A percentile compares a stretch with the other conserved stretches of the same genome.
Conservation (phyloP, 1,139 yeast species). For the Eremothecium gossypii region DNA sequence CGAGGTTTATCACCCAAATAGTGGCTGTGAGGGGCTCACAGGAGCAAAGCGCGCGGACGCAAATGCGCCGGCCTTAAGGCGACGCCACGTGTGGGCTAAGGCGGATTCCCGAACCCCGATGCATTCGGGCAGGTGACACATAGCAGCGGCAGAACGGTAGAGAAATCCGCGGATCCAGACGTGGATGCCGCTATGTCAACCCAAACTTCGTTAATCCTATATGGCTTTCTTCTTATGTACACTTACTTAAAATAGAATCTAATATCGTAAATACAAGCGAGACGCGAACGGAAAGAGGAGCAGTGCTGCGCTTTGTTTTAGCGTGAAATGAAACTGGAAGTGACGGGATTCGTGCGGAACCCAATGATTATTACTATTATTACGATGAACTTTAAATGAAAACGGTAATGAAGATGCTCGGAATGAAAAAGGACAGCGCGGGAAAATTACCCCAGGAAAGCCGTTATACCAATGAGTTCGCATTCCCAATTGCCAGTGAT, state of each 20-base stretch:
- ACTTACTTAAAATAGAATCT: not conserved
- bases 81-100: too few species aligned
- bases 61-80: too few species aligned
- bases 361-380: not conserved
- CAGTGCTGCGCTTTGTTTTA: too few species aligned
- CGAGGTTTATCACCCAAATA: too few species aligned
- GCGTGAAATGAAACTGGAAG: not conserved
- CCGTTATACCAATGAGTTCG: slow-evolving; percentile 8
- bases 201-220: not conserved
- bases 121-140: too few species aligned
- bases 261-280: not conserved
- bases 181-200: not conserved
- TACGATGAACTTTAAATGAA: not conserved
- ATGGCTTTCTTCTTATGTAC: not conserved
- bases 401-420: not conserved
- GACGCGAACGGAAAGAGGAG: too few species aligned
- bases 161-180: too few species aligned
- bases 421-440: not conserved
- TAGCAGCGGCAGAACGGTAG: too few species aligned
- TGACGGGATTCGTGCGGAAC: not conserved
- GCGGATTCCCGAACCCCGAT: too few species aligned
- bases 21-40: too few species aligned
- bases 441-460: too few species aligned
- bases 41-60: too few species aligned
- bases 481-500: slow-evolving; percentile 18